Base-by-base conservation (phyloP, 2,329 filamentous ascomycete species). In the Aaosphaeria arxii region DNA sequence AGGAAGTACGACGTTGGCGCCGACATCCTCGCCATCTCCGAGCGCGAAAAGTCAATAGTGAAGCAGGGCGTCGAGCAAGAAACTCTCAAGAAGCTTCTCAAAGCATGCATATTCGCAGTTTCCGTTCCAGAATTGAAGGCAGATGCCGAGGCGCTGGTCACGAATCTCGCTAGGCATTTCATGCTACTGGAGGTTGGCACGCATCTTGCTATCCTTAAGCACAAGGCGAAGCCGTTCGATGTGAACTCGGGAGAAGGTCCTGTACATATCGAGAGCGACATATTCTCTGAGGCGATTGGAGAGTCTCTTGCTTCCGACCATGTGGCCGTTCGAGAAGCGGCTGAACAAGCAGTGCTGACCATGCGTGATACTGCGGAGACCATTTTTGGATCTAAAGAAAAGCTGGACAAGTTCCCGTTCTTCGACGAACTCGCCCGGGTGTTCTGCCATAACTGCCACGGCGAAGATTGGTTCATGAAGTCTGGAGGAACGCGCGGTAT, bases 401-500 rank as follows among this genome's bases (percentile, higher is more conserved):
- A 87, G 45, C 85, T 91, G 31, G 83, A 88, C 32, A 85, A 84
- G 47, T 78, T 99, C 6, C 84, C 87, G 0, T 89, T 99, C 71
- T 99, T 99, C 72, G 81, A 80, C 49, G 86, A 92, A 61, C 77
- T 99, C 5, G 86, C 87, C 36, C 87, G 84, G 51, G 86, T 85
- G 0, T 96, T 97, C 67, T 94, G 89, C 59, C 94, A 99, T 67
- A 91, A 89, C 55, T 99, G 94, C 68, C 91, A 96, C 61, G 91
- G 94, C 61, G 92, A 99, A 67, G 94, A 99, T 62, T 99, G 95
- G 94, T 99, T 96, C 64, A 91, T 91, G 45, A 99, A 99, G 72
- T 88, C 91, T 35, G 94, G 92, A 43, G 94, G 94, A 36, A 91
- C 88, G 46, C 75, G 92, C 17, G 95, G 95, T 47, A 96, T 99